phyloP scores from a whole-genome alignment of 2,329 filamentous ascomycete genomes.

The Xylaria sp. region DNA sequence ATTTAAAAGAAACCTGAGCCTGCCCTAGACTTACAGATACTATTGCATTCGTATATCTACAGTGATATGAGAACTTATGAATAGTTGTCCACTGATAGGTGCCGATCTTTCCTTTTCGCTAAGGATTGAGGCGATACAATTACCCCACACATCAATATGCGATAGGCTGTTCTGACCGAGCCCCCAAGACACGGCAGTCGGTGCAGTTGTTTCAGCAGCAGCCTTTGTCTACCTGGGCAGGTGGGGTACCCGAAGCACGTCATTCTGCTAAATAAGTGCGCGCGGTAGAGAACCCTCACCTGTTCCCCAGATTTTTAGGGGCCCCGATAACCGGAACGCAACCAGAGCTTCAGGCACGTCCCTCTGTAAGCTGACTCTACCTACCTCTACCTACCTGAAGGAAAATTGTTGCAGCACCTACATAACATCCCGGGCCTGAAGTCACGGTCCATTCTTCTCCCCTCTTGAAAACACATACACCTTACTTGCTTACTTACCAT shows the following conservation, averaged over 20 bases:
- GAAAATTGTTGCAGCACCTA: not conserved
- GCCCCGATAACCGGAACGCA: conserved; percentile 47
- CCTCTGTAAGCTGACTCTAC: not conserved
- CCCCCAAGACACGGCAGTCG: conserved; percentile 26
- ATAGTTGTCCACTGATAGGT: not conserved
- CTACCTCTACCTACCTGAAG: not conserved
- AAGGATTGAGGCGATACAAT: not conserved
- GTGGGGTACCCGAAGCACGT: conserved; percentile 44
- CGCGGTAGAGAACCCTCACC: conserved; percentile 10
- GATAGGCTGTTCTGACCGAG: not conserved
- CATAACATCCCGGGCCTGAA: not conserved
- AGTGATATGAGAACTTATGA: too few species aligned
- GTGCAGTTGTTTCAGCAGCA: conserved; percentile 39
- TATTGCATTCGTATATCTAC: too few species aligned
- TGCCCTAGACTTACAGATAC: not conserved
- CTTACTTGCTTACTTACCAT: not conserved
- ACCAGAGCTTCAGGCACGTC: conserved; percentile 8
- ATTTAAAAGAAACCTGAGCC: not conserved
- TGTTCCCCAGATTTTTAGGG: conserved; percentile 42
- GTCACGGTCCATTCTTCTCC: not conserved
- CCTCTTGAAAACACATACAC: conserved; percentile 3
- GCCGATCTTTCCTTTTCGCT: not conserved
- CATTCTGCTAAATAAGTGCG: conserved; percentile 38
- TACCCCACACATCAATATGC: not conserved
- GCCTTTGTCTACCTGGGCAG: conserved; percentile 14